Evolutionary conservation across 164 flowering plant species (phyloP).

Genomic region (Amborella trichopoda): DNA sequence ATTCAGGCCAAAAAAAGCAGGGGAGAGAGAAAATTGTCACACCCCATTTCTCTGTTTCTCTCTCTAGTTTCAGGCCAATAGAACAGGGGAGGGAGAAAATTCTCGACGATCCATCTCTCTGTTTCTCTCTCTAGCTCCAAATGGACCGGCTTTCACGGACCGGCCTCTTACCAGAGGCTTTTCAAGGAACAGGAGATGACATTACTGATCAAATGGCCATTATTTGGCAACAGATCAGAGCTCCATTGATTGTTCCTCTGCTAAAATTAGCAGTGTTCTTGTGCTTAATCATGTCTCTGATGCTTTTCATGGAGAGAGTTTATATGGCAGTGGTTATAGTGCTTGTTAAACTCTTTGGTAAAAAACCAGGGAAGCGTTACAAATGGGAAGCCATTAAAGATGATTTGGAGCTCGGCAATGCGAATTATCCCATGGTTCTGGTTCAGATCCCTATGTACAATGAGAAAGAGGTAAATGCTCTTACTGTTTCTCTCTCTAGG

Average conservation of each 20-base stretch:
- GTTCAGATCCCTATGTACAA: constrained; percentile 92
- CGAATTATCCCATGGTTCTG: constrained; percentile 73
- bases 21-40: no score
- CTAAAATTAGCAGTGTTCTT: constrained; percentile 30
- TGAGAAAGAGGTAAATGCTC: constrained; percentile 51
- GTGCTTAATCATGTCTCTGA: constrained; percentile 61
- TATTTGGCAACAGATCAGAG: constrained; percentile 56
- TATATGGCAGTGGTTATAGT: constrained; percentile 87
- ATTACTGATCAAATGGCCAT: constrained; percentile 38
- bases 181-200: constrained; percentile 36
- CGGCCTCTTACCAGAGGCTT: constrained; percentile 35
- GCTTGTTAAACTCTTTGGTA: constrained; percentile 68
- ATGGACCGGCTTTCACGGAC: constrained; percentile 41
- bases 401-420: constrained; percentile 57
- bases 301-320: constrained; percentile 81
- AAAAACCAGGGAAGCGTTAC: constrained; percentile 85
- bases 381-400: constrained; percentile 66
- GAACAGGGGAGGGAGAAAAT: no score
- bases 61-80: no score
- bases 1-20: neutral
- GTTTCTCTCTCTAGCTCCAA: no score
- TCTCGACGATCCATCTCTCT: no score
- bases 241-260: constrained; percentile 68
- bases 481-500: neutral
- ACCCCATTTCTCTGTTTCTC: no score